A percentile compares a stretch with the other conserved stretches of the same genome.
Evolutionary conservation across 1,139 yeast species (phyloP).

Genomic region (Hansenula sp.): DNA sequence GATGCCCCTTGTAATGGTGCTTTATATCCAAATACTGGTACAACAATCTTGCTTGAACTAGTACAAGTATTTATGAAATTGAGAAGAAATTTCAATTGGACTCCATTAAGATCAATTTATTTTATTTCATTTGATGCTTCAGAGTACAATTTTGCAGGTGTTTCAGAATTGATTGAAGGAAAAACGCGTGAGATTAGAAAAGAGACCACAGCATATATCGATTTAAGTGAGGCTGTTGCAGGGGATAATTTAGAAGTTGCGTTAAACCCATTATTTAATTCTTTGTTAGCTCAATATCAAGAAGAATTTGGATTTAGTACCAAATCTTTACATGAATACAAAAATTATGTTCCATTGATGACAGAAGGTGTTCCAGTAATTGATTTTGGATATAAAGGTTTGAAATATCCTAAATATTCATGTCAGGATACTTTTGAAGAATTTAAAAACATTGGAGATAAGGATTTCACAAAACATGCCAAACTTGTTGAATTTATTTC

Average conservation of each 20-base stretch:
- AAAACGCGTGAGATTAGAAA: conserved; percentile 47
- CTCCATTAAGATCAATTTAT: conserved; percentile 75
- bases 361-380: conserved; percentile 64
- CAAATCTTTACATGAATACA: conserved; percentile 39
- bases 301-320: conserved; percentile 19
- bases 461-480: conserved; percentile 51
- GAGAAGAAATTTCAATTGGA: conserved; percentile 68
- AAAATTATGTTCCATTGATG: conserved; percentile 60
- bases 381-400: conserved; percentile 33
- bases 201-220: conserved; percentile 71
- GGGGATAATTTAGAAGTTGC: conserved; percentile 56
- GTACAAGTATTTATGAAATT: conserved; percentile 68
- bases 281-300: conserved; percentile 23
- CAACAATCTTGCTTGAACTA: conserved; percentile 67
- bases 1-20: conserved; percentile 81
- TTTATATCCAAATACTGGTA: conserved; percentile 68
- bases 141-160: conserved; percentile 79
- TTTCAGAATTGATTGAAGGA: conserved; percentile 72
- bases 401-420: conserved; percentile 52
- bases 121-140: conserved; percentile 87
- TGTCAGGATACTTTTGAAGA: conserved; percentile 65
- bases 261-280: conserved; percentile 64
- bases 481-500: conserved; percentile 57
- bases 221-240: conserved; percentile 68
- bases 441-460: conserved; percentile 48